Evolutionary conservation across 192 early-diverging fungal species (phyloP), one percentile per base, ranked within the genome.

Genomic region (Coemansia sp.): DNA sequence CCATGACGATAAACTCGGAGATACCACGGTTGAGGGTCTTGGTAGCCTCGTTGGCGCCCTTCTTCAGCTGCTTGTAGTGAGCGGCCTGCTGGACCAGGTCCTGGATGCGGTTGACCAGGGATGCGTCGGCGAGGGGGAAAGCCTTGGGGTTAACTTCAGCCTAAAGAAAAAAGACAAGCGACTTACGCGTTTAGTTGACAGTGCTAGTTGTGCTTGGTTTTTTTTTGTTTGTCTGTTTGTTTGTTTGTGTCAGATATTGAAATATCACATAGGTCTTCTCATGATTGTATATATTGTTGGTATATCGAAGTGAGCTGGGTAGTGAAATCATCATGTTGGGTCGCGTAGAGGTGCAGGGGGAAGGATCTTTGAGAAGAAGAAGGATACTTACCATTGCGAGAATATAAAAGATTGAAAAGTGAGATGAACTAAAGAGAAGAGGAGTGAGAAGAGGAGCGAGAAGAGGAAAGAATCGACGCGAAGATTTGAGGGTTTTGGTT

Each of bases 61-160:
- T 97, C 86, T 96, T 96, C 67, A 97, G 88, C 85, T 99, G 97
- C 88, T 98, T 98, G 91, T 98, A 99, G 90, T 99, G 94, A 46
- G 94, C 91, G 35, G 97, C 97, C 85, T 99, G 97, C 86, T 99
- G 97, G 64, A 97, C 93, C 41, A 99, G 87, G 76, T 98, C 97
- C 58, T 96, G 88, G 73, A 99, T 98, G 73, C 90, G 90, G 87
- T 90, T 95, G 70, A 91, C 88, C 43, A 99, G 88, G 54, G 85
- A 77, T 54, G 97, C 86, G 69, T 96, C 94, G 77, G 97, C 96
- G 58, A 96, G 86, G 47, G 94, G 94, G 84, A 93, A 96, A 57
- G 94, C 94, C 74, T 82, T 82, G 67, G 79, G 79, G 67, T 82
- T 76, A 43, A 76, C 74, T 20, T 64, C 31, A 41, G 70, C 20